Percentiles rank a stretch among this genome's conserved stretches.
These are phyloP conservation scores for Pinus tabuliformis DNA, from an alignment of 75 land plant genomes.

Conservation along the genomic window DNA sequence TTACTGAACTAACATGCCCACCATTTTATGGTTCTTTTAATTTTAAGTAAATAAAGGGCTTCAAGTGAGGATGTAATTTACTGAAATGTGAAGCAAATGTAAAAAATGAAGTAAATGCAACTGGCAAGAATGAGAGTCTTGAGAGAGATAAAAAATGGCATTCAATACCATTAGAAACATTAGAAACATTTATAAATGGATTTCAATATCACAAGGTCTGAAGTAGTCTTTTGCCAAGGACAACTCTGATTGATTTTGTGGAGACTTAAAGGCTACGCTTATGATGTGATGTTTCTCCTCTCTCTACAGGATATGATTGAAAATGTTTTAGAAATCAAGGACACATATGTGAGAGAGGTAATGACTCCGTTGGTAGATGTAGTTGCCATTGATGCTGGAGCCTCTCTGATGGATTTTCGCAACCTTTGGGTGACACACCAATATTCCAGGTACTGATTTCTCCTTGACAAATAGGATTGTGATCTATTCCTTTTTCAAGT, in stretches of 20 bases:
- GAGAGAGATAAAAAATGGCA: too few species aligned
- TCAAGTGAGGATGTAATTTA: not conserved
- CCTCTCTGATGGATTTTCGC: conserved; percentile 84
- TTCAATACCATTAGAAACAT: too few species aligned
- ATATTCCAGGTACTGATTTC: conserved; percentile 75
- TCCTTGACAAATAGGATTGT: not conserved
- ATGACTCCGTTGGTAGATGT: conserved; percentile 99
- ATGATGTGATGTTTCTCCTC: not conserved
- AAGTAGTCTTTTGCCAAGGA: not conserved
- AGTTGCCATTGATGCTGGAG: conserved; percentile 91
- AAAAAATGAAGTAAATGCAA: not conserved
- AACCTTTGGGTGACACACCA: conserved; percentile 88
- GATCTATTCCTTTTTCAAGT: not conserved
- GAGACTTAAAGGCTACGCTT: not conserved
- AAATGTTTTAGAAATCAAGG: conserved; percentile 94
- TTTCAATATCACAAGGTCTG: not conserved
- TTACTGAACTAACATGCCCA: not conserved
- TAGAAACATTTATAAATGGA: not conserved
- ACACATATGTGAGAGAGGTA: conserved; percentile 92
- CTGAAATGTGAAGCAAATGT: not conserved
- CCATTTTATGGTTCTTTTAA: not conserved
- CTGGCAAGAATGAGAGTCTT: not conserved
- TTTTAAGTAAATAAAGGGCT: not conserved
- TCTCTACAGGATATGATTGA: conserved; percentile 94
- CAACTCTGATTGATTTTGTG: not conserved